phyloP scores from a whole-genome alignment of 305 asterid species.

The Rubia balearica region DNA sequence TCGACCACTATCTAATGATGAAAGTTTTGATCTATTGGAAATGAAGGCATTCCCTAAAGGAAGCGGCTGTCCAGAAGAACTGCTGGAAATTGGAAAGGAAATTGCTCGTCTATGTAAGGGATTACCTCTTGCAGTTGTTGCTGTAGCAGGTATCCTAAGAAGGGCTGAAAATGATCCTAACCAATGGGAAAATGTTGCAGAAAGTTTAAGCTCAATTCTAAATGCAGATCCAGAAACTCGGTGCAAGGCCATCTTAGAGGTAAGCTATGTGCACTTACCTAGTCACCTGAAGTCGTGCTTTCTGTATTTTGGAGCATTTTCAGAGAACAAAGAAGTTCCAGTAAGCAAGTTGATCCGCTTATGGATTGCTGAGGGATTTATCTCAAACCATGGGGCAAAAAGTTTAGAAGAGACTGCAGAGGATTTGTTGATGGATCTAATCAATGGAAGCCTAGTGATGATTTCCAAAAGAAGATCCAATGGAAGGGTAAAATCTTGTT shows the following conservation, averaged over 20 bases:
- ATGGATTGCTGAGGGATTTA: constrained; percentile 9
- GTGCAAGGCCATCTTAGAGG: constrained; percentile 3
- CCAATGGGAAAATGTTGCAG: not conserved
- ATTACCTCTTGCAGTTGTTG: constrained; percentile 12
- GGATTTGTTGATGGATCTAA: constrained; percentile 4
- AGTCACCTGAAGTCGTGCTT: not conserved
- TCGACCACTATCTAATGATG: constrained; percentile 6
- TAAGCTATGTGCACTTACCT: constrained; percentile 10
- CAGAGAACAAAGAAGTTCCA: constrained; percentile 2
- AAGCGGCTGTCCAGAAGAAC: not conserved
- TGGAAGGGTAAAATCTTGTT: constrained; percentile 4
- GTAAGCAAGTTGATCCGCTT: constrained; percentile 7
- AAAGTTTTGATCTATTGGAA: constrained; percentile 1
- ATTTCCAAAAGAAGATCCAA: constrained; percentile 5
- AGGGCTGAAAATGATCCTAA: not conserved
- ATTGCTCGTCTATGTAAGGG: constrained; percentile 7
- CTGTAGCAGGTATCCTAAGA: not conserved
- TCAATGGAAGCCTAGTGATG: constrained; percentile 9
- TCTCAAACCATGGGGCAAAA: not conserved
- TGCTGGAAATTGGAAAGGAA: not conserved
- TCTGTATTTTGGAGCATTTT: constrained; percentile 6
- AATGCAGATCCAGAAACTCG: constrained; percentile 7
- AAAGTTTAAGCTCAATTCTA: not conserved
- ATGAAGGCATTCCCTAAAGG: constrained; percentile 1
- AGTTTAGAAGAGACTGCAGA: constrained; percentile 7